Conservation (phyloP, 768 basidiomycete genomes). For the Clavaria fumosa region DNA sequence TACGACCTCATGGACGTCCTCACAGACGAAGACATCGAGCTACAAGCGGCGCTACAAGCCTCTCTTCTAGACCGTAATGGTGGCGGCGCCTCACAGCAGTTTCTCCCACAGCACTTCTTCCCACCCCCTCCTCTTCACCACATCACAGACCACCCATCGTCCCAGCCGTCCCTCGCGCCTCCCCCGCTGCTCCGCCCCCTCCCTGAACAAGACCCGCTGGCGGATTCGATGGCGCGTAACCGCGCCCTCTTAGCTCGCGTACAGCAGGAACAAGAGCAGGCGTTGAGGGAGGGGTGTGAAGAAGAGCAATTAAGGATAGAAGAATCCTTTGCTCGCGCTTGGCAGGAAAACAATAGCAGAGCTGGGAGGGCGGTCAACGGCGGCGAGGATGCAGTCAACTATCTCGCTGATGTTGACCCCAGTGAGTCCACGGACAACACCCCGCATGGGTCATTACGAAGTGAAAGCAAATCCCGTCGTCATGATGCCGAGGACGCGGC, state of each 20-base stretch:
- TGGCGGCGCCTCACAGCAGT: constrained; percentile 12
- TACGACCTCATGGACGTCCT: constrained; percentile 24
- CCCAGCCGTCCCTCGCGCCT: neutral
- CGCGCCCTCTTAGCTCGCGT: constrained; percentile 45
- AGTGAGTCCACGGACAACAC: too few relatives aligned
- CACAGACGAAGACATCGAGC: constrained; percentile 76
- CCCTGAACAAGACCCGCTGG: constrained; percentile 36
- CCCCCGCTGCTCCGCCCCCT: constrained; percentile 1
- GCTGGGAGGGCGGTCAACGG: too few relatives aligned
- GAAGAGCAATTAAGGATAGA: too few relatives aligned
- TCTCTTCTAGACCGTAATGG: too few relatives aligned
- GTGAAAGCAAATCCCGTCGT: too few relatives aligned
- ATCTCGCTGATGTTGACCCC: too few relatives aligned
- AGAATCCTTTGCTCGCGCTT: too few relatives aligned
- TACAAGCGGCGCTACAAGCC: constrained; percentile 79
- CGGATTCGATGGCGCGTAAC: constrained; percentile 53
- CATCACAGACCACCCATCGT: too few relatives aligned
- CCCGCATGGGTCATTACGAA: too few relatives aligned
- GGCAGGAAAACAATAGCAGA: too few relatives aligned
- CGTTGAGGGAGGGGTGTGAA: constrained; percentile 36
- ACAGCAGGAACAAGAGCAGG: constrained; percentile 50
- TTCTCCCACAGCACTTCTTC: constrained; percentile 8
- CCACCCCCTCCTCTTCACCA: neutral
- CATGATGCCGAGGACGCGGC: too few relatives aligned
- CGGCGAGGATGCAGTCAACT: too few relatives aligned